These are phyloP conservation scores for Picocystis sp. DNA, from an alignment of 163 green algal genomes.

Conservation along the genomic window DNA sequence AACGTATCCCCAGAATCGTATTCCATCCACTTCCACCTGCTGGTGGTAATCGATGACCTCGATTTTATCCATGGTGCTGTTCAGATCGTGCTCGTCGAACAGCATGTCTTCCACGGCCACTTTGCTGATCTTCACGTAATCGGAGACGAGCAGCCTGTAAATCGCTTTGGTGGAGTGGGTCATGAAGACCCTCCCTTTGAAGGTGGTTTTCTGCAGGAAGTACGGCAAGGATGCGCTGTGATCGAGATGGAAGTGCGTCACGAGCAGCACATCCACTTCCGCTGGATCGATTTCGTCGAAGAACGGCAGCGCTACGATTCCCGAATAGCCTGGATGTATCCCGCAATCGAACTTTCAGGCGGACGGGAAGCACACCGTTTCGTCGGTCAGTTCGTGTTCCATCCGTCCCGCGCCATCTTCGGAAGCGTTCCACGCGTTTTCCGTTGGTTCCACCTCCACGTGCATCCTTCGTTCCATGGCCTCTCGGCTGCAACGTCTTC, in stretches of 20 bases:
- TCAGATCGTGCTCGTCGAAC: constrained; percentile 68
- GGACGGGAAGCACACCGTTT: too few relatives aligned
- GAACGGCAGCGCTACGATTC: constrained; percentile 69
- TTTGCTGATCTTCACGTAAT: constrained; percentile 76
- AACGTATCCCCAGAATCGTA: constrained; percentile 64
- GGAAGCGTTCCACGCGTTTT: too few relatives aligned
- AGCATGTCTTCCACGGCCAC: constrained; percentile 37
- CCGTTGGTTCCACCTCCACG: too few relatives aligned
- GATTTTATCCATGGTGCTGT: constrained; percentile 17
- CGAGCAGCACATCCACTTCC: constrained; percentile 75
- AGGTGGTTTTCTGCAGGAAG: constrained; percentile 73
- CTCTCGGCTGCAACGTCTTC: background rate
- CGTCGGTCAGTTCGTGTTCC: too few relatives aligned
- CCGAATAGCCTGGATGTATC: constrained; percentile 80
- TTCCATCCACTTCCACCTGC: constrained; percentile 57
- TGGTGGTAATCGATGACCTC: constrained; percentile 81
- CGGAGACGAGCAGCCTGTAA: constrained; percentile 69
- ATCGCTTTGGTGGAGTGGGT: constrained; percentile 97
- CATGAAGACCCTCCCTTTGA: constrained; percentile 95
- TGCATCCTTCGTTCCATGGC: too few relatives aligned
- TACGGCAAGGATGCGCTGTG: constrained; percentile 92
- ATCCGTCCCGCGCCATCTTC: too few relatives aligned
- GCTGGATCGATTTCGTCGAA: constrained; percentile 80
- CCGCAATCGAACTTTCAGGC: constrained; percentile 67
- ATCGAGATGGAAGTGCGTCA: constrained; percentile 98